phyloP scores from a whole-genome alignment of 176 grass and related monocot species.

The Canna indica region DNA sequence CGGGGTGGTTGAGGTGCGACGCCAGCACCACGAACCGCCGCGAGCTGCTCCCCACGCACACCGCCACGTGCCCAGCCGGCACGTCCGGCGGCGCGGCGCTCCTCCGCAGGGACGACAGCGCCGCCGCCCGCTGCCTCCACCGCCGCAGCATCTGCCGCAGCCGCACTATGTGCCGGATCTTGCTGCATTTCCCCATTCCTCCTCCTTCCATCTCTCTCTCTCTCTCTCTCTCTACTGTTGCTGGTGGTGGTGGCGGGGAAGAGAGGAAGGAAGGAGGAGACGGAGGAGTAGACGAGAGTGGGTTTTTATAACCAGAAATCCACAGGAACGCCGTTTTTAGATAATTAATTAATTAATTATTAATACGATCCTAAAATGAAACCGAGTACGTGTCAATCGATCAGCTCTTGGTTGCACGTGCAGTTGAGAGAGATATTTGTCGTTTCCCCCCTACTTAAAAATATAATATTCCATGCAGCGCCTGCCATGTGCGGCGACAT shows the following conservation, averaged over 20 bases:
- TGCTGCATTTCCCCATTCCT: background rate
- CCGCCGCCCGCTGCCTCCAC: slow-evolving; percentile 13
- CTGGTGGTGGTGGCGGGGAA: background rate
- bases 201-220: background rate
- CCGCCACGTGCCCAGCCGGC: slow-evolving; percentile 62
- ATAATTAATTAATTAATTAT: too few species aligned
- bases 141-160: slow-evolving; percentile 1
- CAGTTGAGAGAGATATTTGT: too few species aligned
- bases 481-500: too few species aligned
- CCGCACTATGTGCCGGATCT: background rate
- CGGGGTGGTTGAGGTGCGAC: slow-evolving; percentile 73
- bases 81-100: slow-evolving; percentile 6
- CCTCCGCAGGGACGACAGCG: background rate
- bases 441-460: too few species aligned
- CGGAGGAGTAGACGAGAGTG: background rate
- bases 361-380: too few species aligned
- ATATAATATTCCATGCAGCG: too few species aligned
- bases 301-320: background rate
- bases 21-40: slow-evolving; percentile 68
- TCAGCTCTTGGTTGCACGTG: too few species aligned
- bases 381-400: too few species aligned
- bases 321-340: too few species aligned
- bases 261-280: background rate
- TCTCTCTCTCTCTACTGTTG: background rate
- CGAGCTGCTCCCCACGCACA: slow-evolving; percentile 53